These are phyloP conservation scores for Penicillium salamii DNA, from an alignment of 495 filamentous ascomycete species.

Conservation along the genomic window DNA sequence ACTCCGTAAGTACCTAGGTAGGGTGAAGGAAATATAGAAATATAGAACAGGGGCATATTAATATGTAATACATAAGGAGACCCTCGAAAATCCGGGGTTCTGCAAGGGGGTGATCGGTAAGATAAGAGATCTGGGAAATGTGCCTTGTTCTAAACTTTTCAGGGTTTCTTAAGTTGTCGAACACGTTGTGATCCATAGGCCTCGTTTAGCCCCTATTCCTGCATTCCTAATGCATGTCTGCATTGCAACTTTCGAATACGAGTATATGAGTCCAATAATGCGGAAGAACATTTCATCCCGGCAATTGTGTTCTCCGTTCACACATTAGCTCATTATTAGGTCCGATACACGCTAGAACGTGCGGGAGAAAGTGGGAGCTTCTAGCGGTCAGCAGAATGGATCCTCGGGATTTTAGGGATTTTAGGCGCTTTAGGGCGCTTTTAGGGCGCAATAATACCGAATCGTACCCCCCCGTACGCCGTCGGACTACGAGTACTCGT, in stretches of 20 bases:
- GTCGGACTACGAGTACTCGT: too few species aligned
- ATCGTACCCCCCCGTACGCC: background rate
- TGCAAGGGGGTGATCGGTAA: constrained; percentile 26
- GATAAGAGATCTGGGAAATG: constrained; percentile 13
- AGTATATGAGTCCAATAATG: too few species aligned
- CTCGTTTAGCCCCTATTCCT: too few species aligned
- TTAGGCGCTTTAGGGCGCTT: background rate
- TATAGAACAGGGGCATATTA: background rate
- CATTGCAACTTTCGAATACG: too few species aligned
- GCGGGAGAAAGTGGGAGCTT: background rate
- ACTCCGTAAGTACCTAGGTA: too few species aligned
- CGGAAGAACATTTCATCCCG: too few species aligned
- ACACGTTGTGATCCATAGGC: background rate
- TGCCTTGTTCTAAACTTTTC: background rate
- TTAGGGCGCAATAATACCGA: background rate
- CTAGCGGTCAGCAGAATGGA: background rate
- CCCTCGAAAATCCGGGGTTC: constrained; percentile 24
- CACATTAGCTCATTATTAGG: background rate
- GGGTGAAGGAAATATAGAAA: too few species aligned
- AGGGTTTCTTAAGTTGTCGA: background rate
- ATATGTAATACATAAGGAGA: background rate
- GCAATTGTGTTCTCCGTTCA: too few species aligned
- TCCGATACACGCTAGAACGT: background rate
- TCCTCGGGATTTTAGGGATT: background rate
- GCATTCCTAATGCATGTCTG: too few species aligned